Conservation (phyloP, 148 eudicot genomes). For the Vaccinium macrocarpon region DNA sequence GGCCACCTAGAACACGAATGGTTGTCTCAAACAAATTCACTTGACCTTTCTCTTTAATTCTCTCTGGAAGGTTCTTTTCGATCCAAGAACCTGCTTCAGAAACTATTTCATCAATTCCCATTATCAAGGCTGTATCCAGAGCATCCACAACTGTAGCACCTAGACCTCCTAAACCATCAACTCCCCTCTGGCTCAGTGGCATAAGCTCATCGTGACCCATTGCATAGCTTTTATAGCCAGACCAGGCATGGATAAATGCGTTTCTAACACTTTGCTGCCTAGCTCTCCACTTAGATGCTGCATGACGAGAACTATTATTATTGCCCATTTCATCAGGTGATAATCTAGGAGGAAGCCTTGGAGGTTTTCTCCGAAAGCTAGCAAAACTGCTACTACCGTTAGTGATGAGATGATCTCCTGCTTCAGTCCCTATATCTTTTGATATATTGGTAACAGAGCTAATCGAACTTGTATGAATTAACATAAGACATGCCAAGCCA, state of each 20-base stretch:
- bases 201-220: conserved; percentile 95
- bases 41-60: conserved; percentile 72
- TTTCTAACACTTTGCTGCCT: conserved; percentile 66
- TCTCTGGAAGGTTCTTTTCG: conserved; percentile 72
- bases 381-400: conserved; percentile 39
- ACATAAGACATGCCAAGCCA: conserved; percentile 68
- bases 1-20: conserved; percentile 91
- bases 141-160: conserved; percentile 97
- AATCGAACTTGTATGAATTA: conserved; percentile 42
- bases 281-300: conserved; percentile 52
- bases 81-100: conserved; percentile 94
- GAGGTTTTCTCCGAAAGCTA: conserved; percentile 63
- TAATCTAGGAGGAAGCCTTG: conserved; percentile 81
- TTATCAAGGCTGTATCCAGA: conserved; percentile 92
- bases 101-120: conserved; percentile 76
- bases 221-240: conserved; percentile 72
- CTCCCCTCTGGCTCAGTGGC: conserved; percentile 77
- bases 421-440: conserved; percentile 26
- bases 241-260: conserved; percentile 95
- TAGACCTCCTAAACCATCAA: conserved; percentile 89
- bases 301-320: conserved; percentile 34
- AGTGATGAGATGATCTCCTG: conserved; percentile 32
- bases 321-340: conserved; percentile 76
- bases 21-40: conserved; percentile 97
- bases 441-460: conserved; percentile 27